Evolutionary conservation across 2,329 filamentous ascomycete species (phyloP).

Genomic region (Dactylonectria estremocensis): DNA sequence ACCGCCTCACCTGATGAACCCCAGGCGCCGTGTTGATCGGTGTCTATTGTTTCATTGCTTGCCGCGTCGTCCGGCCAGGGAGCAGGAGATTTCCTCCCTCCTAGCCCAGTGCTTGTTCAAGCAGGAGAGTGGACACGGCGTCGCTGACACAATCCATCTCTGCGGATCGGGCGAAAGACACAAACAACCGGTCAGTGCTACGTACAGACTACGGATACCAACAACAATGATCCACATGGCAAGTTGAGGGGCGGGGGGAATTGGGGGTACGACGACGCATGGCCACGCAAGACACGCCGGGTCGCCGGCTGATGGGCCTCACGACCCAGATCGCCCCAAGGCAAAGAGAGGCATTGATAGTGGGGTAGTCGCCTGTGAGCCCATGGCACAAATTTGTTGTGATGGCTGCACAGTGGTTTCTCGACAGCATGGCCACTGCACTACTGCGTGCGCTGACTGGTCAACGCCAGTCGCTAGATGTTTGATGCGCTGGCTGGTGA

Average conservation of each 20-base stretch:
- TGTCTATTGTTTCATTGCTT: constrained; percentile 7
- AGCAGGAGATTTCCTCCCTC: not conserved
- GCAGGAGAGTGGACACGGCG: not conserved
- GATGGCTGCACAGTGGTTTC: constrained; percentile 18
- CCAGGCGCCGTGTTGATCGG: constrained; percentile 11
- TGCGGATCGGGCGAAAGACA: not conserved
- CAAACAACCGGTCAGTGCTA: not conserved
- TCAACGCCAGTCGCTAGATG: not conserved
- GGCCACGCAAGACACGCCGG: constrained; percentile 21
- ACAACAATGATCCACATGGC: not conserved
- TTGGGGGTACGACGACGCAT: constrained; percentile 15
- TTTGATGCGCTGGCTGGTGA: not conserved
- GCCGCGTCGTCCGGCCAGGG: not conserved
- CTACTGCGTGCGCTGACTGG: not conserved
- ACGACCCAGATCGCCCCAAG: constrained; percentile 7
- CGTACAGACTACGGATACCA: not conserved
- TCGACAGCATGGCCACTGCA: not conserved
- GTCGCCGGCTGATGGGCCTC: constrained; percentile 23
- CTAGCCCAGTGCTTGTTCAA: not conserved
- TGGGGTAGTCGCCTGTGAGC: not conserved
- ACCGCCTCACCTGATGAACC: constrained; percentile 11
- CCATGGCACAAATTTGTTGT: not conserved
- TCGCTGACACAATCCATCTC: not conserved
- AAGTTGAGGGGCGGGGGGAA: too few species aligned
- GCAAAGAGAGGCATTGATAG: constrained; percentile 4